A percentile compares a stretch with the other conserved stretches of the same genome.
phyloP scores from a whole-genome alignment of 352 stramenopile genomes.

The Phytophthora megakarya region DNA sequence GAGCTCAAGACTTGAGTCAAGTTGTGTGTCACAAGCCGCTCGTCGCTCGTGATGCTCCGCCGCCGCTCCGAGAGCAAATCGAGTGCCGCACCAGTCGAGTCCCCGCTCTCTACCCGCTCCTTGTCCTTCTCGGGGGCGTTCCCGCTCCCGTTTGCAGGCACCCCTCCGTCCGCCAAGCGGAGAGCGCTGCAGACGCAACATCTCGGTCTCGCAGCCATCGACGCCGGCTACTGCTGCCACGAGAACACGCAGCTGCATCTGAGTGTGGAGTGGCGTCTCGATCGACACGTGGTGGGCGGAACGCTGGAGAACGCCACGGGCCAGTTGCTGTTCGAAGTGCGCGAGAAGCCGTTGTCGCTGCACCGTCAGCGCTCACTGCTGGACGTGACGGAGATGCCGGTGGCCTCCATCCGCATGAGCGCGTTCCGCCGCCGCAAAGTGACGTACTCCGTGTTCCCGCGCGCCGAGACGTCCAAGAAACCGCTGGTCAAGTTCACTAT shows the following conservation, averaged over 20 bases:
- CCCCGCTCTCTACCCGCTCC: constrained; percentile 6
- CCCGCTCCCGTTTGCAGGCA: constrained; percentile 3
- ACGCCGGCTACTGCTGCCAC: constrained; percentile 42
- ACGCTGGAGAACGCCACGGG: constrained; percentile 40
- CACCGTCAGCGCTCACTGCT: constrained; percentile 42
- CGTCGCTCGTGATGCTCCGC: constrained; percentile 14
- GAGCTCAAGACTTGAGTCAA: constrained; percentile 1
- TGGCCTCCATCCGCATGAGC: constrained; percentile 44
- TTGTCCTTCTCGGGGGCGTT: constrained; percentile 18
- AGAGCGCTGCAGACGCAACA: constrained; percentile 36
- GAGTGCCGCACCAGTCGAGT: not conserved
- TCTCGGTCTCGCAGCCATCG: constrained; percentile 37
- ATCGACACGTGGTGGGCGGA: constrained; percentile 30
- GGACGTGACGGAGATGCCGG: constrained; percentile 29
- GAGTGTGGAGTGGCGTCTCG: constrained; percentile 33
- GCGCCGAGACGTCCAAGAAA: constrained; percentile 29
- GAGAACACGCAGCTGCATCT: constrained; percentile 41
- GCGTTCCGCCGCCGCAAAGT: constrained; percentile 33
- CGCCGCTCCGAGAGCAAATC: constrained; percentile 2
- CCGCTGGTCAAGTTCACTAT: constrained; percentile 39
- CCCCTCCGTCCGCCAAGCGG: constrained; percentile 21
- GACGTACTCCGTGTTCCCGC: constrained; percentile 34
- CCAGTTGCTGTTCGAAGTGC: constrained; percentile 35
- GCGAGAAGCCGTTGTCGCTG: constrained; percentile 39
- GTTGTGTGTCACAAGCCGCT: too few relatives aligned